A percentile compares a stretch with the other conserved stretches of the same genome.
phyloP scores from a whole-genome alignment of 768 basidiomycete genomes.

The Pleurotus salmoneostramineus region DNA sequence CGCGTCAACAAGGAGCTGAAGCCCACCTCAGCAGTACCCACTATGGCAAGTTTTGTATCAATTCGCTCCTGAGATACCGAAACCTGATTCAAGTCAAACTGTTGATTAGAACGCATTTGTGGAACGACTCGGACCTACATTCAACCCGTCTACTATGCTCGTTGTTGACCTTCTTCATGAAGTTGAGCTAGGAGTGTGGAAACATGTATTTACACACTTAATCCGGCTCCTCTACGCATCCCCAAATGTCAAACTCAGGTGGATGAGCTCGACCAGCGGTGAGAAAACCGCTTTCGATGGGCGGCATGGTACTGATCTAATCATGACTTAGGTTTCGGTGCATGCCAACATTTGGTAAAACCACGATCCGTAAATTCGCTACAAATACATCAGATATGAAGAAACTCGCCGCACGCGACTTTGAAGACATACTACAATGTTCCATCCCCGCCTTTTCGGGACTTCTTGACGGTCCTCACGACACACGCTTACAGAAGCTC shows the following conservation, averaged over 20 bases:
- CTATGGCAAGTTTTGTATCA: background rate
- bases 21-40: background rate
- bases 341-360: slow-evolving; percentile 16
- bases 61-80: background rate
- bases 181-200: slow-evolving; percentile 25
- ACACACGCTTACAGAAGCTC: slow-evolving; percentile 19
- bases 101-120: slow-evolving; percentile 5
- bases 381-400: slow-evolving; percentile 21
- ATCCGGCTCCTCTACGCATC: slow-evolving; percentile 18
- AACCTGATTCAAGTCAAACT: background rate
- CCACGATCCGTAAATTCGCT: slow-evolving; percentile 20
- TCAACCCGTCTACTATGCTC: slow-evolving; percentile 17
- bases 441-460: slow-evolving; percentile 29
- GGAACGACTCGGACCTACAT: background rate
- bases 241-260: no score
- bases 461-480: slow-evolving; percentile 19
- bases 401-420: slow-evolving; percentile 12
- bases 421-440: slow-evolving; percentile 28
- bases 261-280: background rate
- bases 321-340: background rate
- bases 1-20: background rate
- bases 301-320: slow-evolving; percentile 10
- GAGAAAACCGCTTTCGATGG: slow-evolving; percentile 9
- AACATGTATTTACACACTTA: slow-evolving; percentile 21
- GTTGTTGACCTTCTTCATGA: slow-evolving; percentile 24